Evolutionary conservation across 306 rosid genomes (phyloP).

Genomic region (Sicyos edulis): DNA sequence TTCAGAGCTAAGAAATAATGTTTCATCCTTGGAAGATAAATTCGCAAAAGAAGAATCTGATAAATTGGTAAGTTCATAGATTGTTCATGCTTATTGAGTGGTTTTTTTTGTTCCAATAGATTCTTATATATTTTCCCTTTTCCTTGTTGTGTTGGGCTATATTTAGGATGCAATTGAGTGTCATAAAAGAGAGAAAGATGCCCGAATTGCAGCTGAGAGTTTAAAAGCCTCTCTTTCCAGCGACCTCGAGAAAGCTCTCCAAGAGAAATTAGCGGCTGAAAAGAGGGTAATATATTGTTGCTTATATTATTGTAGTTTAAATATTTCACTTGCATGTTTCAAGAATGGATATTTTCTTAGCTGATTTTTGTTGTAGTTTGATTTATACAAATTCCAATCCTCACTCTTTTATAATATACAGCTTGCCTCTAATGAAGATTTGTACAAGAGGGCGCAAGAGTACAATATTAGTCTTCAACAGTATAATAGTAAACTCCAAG

Average conservation of each 20-base stretch:
- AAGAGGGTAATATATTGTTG: slow-evolving; percentile 41
- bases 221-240: slow-evolving; percentile 43
- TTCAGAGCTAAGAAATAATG: slow-evolving; percentile 40
- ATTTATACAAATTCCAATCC: not conserved
- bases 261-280: slow-evolving; percentile 61
- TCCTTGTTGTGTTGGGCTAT: slow-evolving; percentile 17
- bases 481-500: slow-evolving; percentile 73
- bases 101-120: not conserved
- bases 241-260: slow-evolving; percentile 58
- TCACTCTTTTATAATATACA: slow-evolving; percentile 27
- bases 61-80: slow-evolving; percentile 49
- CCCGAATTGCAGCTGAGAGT: slow-evolving; percentile 51
- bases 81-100: slow-evolving; percentile 7
- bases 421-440: slow-evolving; percentile 69
- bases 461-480: slow-evolving; percentile 79
- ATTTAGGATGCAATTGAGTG: slow-evolving; percentile 57
- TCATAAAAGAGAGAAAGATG: slow-evolving; percentile 60
- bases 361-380: too few relatives aligned
- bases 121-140: not conserved
- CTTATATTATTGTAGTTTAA: not conserved
- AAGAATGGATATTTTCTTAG: not conserved
- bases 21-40: slow-evolving; percentile 50
- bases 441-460: slow-evolving; percentile 75
- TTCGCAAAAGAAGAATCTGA: slow-evolving; percentile 56
- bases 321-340: not conserved